Evolutionary conservation across 192 early-diverging fungal genomes (phyloP), one percentile per base, ranked within the genome.

Genomic region (Gamsiella multidivaricata): DNA sequence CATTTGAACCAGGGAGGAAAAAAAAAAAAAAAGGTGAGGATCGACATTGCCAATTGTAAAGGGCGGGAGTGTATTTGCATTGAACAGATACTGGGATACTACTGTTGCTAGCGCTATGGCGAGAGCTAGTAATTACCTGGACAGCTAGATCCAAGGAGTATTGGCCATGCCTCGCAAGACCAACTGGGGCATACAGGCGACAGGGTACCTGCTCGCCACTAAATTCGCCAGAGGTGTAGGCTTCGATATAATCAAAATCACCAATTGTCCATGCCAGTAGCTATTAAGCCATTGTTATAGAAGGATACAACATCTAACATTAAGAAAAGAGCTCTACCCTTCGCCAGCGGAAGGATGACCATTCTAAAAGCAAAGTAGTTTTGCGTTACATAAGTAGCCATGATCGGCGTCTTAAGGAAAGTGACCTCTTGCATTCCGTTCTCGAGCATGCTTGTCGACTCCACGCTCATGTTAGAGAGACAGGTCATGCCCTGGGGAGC

Each of bases 231-330:
- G 60, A 56, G 1, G 80, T 70, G 52, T 53, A 70, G 26, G 70
- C 69, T 23, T 70, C 79, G n/a, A 83, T 63, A 33, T 70, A 71
- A 18, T 85, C 83, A 50, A 89, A 69, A 22, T 84, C 83, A 25
- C 83, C 79, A 26, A 87, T 80, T 17, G 67, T 85, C 76, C 86
- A 88, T 32, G 87, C 87, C 22, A 88, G 56, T 3, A 88, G 61
- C 70, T 94, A 92, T 39, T 34, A 7, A 7, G n/a, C n/a, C n/a
- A n/a, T n/a, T n/a, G n/a, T n/a, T n/a, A n/a, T n/a, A n/a, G n/a
- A n/a, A n/a, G n/a, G n/a, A n/a, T n/a, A 11, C 54, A 8, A n/a
- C n/a, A 11, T 20, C 23, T 32, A 32, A 22, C 7, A 12, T 39
- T 39, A 39, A 12, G 37, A 39, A 39, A 39, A 5, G 37, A 39